Conservation (phyloP, 2,329 filamentous ascomycete species). For the Botrytis aclada region DNA sequence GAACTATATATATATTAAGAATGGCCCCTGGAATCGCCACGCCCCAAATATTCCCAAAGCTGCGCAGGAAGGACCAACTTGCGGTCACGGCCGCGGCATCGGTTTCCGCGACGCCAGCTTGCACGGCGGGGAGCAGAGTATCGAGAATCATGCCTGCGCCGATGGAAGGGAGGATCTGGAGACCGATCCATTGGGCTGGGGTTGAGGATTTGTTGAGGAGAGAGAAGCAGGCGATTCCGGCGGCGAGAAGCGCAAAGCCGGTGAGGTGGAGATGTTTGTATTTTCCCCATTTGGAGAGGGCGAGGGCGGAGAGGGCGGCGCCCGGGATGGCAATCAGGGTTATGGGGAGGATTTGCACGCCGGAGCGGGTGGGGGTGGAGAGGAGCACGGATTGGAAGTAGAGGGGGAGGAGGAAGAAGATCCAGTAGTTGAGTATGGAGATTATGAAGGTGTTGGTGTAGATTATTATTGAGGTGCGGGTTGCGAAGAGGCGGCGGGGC, state of each 20-base stretch:
- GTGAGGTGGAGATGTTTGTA: constrained; percentile 37
- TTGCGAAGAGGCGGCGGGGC: constrained; percentile 19
- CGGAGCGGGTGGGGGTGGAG: constrained; percentile 49
- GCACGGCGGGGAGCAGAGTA: constrained; percentile 44
- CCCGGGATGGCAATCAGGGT: constrained; percentile 39
- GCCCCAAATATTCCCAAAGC: constrained; percentile 22
- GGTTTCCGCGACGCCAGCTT: constrained; percentile 32
- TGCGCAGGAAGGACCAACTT: constrained; percentile 19
- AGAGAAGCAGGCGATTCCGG: constrained; percentile 8
- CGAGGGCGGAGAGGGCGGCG: constrained; percentile 25
- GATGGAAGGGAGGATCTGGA: constrained; percentile 43
- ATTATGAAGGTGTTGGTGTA: constrained; percentile 42
- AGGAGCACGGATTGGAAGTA: constrained; percentile 50
- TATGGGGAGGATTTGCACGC: constrained; percentile 52
- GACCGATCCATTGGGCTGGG: constrained; percentile 42
- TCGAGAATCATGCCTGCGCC: constrained; percentile 46
- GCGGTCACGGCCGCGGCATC: constrained; percentile 19
- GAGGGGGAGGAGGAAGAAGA: constrained; percentile 42
- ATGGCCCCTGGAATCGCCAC: not conserved
- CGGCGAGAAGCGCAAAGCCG: constrained; percentile 31
- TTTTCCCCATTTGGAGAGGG: constrained; percentile 19
- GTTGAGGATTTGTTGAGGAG: constrained; percentile 42
- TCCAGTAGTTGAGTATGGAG: constrained; percentile 40
- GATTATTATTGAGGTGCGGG: constrained; percentile 26
- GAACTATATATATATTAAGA: not conserved